These are phyloP conservation scores for Suillus sp. DNA, from an alignment of 768 basidiomycete genomes.

Conservation along the genomic window DNA sequence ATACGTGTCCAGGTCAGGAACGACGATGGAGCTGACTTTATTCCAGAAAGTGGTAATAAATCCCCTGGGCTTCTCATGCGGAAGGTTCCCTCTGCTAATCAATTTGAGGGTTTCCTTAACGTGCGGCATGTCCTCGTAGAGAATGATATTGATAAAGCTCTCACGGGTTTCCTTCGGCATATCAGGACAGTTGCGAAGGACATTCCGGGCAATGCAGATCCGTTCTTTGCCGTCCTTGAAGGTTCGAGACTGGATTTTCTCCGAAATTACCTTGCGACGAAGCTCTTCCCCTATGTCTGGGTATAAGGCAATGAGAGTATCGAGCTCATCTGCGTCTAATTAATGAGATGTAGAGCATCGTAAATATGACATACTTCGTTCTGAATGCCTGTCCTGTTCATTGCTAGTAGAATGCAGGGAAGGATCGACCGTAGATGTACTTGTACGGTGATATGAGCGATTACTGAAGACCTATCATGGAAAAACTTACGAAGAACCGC, in stretches of 20 bases:
- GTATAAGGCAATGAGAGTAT: constrained; percentile 8
- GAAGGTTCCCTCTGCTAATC: background rate
- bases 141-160: constrained; percentile 10
- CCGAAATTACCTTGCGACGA: background rate
- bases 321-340: constrained; percentile 16
- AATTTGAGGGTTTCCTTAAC: constrained; percentile 6
- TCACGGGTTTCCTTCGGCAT: constrained; percentile 2
- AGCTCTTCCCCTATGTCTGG: constrained; percentile 18
- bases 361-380: background rate
- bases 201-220: constrained; percentile 16
- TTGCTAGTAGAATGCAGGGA: background rate
- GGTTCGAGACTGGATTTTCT: constrained; percentile 10
- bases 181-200: background rate
- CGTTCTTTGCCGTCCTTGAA: constrained; percentile 21
- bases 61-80: constrained; percentile 4
- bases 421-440: background rate
- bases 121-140: constrained; percentile 2
- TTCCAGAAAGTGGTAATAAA: background rate
- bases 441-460: background rate
- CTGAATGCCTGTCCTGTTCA: background rate
- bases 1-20: background rate
- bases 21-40: background rate
- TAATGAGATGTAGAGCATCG: background rate
- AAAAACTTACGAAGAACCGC: background rate
- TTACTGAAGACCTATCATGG: background rate